A percentile compares a stretch with the other conserved stretches of the same genome.
These are phyloP conservation scores for Stylosanthes scabra DNA, from an alignment of 331 rosid genomes.

Conservation along the genomic window DNA sequence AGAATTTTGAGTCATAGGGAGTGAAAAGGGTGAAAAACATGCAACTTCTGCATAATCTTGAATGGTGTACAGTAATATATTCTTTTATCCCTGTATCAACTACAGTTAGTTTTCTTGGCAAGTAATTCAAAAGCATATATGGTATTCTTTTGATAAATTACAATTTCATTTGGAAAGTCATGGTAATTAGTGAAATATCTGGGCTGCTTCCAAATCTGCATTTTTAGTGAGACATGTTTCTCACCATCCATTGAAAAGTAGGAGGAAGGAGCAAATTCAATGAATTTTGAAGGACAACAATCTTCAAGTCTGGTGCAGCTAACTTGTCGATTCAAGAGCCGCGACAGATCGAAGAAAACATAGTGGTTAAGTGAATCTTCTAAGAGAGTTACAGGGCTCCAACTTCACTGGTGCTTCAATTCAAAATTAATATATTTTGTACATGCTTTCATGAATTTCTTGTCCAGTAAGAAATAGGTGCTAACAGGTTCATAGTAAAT, in stretches of 20 bases:
- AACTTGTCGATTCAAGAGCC: constrained; percentile 10
- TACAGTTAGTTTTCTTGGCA: constrained; percentile 20
- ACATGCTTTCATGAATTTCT: constrained; percentile 36
- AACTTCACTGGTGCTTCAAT: constrained; percentile 28
- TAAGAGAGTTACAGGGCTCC: constrained; percentile 24
- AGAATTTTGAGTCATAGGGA: constrained; percentile 1
- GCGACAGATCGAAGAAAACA: constrained; percentile 22
- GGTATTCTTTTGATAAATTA: constrained; percentile 30
- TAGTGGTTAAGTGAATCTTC: constrained; percentile 1
- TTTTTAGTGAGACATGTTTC: constrained; percentile 35
- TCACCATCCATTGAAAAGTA: constrained; percentile 6
- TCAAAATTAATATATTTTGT: constrained; percentile 34
- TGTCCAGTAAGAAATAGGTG: constrained; percentile 20
- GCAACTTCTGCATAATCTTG: constrained; percentile 28
- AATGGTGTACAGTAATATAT: constrained; percentile 12
- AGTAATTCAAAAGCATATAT: constrained; percentile 23
- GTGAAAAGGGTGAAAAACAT: constrained; percentile 20
- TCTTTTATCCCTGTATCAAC: constrained; percentile 17
- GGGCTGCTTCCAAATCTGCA: constrained; percentile 21
- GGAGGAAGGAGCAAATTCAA: constrained; percentile 36
- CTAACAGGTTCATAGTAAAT: constrained; percentile 25
- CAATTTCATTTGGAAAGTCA: constrained; percentile 37
- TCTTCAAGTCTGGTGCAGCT: constrained; percentile 15
- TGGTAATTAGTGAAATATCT: constrained; percentile 23
- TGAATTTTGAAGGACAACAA: constrained; percentile 36